phyloP scores from a whole-genome alignment of 2,329 filamentous ascomycete genomes.

The Fusarium hainanense region DNA sequence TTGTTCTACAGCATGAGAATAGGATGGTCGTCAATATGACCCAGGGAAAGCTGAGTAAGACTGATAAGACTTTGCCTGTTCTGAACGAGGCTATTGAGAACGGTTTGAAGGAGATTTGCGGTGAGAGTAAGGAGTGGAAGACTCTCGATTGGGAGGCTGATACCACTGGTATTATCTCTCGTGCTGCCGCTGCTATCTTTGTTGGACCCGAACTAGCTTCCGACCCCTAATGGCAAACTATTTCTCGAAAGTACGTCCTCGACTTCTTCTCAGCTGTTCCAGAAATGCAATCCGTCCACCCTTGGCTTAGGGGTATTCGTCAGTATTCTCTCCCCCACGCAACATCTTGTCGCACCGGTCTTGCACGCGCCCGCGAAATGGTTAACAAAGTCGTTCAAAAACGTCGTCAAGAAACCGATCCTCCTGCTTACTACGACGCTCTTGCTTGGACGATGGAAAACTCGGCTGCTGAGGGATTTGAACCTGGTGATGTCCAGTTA shows the following conservation, averaged over 20 bases:
- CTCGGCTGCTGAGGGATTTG: not conserved
- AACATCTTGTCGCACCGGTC: not conserved
- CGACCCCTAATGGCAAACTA: not conserved
- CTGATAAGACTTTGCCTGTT: not conserved
- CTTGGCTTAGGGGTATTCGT: not conserved
- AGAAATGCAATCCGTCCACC: not conserved
- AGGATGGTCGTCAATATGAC: conserved; percentile 1
- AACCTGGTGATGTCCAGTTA: not conserved
- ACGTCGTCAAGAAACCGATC: fast-evolving
- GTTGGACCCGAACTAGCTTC: not conserved
- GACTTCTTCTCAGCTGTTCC: not conserved
- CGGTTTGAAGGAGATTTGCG: not conserved
- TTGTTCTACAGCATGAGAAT: not conserved
- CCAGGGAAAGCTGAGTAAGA: not conserved
- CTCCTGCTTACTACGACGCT: not conserved
- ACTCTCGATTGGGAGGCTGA: not conserved
- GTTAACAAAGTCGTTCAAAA: not conserved
- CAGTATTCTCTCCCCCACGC: not conserved
- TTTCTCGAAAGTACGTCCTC: not conserved
- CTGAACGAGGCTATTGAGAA: not conserved
- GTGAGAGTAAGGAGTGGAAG: not conserved
- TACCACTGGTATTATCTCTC: not conserved
- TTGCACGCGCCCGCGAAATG: not conserved
- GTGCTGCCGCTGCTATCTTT: not conserved
- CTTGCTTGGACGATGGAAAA: conserved; percentile 3